Evolutionary conservation across 2,329 filamentous ascomycete genomes (phyloP).

Genomic region (Botrytis cinerea): DNA sequence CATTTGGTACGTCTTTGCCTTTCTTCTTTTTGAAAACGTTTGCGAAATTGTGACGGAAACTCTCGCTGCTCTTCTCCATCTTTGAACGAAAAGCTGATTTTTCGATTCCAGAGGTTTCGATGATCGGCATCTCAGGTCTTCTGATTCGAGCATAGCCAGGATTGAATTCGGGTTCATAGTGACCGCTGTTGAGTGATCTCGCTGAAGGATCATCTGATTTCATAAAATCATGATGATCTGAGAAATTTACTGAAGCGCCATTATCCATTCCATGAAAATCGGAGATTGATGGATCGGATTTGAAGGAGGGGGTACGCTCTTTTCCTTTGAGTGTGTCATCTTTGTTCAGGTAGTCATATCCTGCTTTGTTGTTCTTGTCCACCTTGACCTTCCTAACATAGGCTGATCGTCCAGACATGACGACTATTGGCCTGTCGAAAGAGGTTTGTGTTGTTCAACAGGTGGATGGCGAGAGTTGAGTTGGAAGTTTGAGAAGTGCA

Average conservation of each 20-base stretch:
- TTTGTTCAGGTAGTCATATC: conserved; percentile 19
- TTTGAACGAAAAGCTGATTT: conserved; percentile 18
- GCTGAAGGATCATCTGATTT: conserved; percentile 7
- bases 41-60: conserved; percentile 17
- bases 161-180: not conserved
- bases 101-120: conserved; percentile 24
- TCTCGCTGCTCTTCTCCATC: conserved; percentile 23
- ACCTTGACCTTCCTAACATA: conserved; percentile 59
- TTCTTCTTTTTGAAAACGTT: conserved; percentile 25
- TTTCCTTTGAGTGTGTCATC: conserved; percentile 17
- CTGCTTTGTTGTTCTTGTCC: conserved; percentile 41
- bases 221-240: conserved; percentile 12
- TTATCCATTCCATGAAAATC: not conserved
- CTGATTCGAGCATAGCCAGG: conserved; percentile 22
- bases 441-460: not conserved
- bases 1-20: conserved; percentile 4
- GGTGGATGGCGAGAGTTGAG: not conserved
- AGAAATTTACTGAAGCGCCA: not conserved
- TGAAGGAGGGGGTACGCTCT: conserved; percentile 6
- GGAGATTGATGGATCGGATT: conserved; percentile 17
- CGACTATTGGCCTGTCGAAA: conserved; percentile 1
- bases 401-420: conserved; percentile 58
- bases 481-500: not conserved
- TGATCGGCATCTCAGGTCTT: conserved; percentile 20
- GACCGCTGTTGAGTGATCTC: conserved; percentile 5